Conservation (phyloP, 495 filamentous ascomycete genomes). For the Thozetella sp. region DNA sequence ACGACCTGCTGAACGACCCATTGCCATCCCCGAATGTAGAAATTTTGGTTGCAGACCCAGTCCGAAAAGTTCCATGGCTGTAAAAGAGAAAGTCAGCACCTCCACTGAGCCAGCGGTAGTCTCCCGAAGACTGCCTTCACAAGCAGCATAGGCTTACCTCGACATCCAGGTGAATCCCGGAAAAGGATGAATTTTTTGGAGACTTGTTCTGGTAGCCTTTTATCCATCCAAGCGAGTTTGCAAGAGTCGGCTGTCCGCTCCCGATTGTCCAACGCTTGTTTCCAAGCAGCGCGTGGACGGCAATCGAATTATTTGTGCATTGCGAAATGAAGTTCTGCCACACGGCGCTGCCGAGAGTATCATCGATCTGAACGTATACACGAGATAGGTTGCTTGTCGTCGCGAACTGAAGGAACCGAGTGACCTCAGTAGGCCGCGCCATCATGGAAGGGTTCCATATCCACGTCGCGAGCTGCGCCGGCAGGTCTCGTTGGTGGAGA, state of each 20-base stretch:
- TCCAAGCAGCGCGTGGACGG: background rate
- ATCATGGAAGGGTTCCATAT: background rate
- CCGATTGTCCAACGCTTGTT: background rate
- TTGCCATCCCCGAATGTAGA: background rate
- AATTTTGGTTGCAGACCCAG: background rate
- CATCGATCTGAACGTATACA: background rate
- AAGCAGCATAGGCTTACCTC: background rate
- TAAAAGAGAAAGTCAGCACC: background rate
- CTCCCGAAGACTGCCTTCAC: too few species aligned
- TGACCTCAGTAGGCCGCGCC: background rate
- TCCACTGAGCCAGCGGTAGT: too few species aligned
- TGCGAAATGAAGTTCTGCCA: background rate
- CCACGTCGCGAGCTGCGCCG: background rate
- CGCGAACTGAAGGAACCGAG: background rate
- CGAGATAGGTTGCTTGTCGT: background rate
- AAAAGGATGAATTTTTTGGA: background rate
- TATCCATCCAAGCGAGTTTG: background rate
- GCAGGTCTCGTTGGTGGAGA: too few species aligned
- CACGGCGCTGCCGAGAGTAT: background rate
- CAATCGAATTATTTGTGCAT: background rate
- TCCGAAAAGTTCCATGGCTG: background rate
- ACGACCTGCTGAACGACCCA: background rate
- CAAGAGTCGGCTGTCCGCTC: background rate
- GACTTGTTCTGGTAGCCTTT: background rate
- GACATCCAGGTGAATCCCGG: background rate